Evolutionary conservation across 441 rosid species (phyloP), one percentile per base, ranked within the genome.

Genomic region (Sinapis alba): DNA sequence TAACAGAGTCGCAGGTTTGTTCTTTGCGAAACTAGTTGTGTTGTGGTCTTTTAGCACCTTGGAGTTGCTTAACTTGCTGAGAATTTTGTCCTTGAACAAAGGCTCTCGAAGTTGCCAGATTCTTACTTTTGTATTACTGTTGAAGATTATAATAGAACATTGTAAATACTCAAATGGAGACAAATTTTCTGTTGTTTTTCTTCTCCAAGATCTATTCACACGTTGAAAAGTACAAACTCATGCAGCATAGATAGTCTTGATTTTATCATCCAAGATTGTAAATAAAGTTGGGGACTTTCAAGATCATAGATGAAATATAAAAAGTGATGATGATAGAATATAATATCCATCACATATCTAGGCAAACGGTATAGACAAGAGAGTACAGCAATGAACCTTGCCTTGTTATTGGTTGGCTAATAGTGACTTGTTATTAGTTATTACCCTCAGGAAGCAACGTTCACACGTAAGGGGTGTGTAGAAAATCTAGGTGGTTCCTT

Each of bases 41-140:
- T 12, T 27, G 36, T 27, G 36, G 47, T 51, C 43, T 68, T 50
- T 16, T 20, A 28, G 27, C 68, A 61, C 24, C 28, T 62, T 54
- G 74, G 69, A 24, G 70, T 41, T 76, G 70, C 69, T 68, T 50
- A 60, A 45, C 26, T 47, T 71, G 63, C 76, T 59, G 68, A 65
- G 60, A 61, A 68, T 59, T 65, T 59, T 61, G 9, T 26, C 69
- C 32, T 51, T 60, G 59, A 53, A 27, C 11, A 77, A 71, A 71
- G 72, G 50, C 34, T 21, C 32, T 57, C 71, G 4, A 60, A 65
- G 58, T 65, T 7, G 32, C 53, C 53, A 45, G 53, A n/a, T 6
- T 62, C 13, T 7, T 43, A 62, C 66, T 12, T 62, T 57, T 76
- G 71, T 70, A 62, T 54, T 76, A 20, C 36, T 65, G 66, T 76